Base-by-base conservation (phyloP, 208 protist genomes). In the Crithidia brevicula region DNA sequence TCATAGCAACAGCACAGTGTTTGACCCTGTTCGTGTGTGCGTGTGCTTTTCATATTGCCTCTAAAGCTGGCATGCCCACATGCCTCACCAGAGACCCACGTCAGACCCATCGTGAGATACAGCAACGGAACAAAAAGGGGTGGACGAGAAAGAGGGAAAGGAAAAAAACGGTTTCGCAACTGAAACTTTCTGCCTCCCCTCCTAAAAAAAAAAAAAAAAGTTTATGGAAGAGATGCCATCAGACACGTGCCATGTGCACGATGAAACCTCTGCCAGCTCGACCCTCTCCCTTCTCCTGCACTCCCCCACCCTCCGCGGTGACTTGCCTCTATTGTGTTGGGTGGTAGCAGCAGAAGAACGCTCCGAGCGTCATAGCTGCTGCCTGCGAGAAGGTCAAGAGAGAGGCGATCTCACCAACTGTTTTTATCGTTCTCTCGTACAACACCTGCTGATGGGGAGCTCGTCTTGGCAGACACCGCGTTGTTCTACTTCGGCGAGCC, bases 321-420 rank as follows among this genome's bases (percentile, higher is more conserved):
- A 40, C 40, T 15, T 28, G 51, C 16, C 3, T 25, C 50, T 66
- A n/a, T 58, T 53, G 5, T 34, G 27, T 3, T 73, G 58, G 56
- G 25, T 60, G 13, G 30, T 56, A 5, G 58, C 28, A 1, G 22
- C 22, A 16, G 67, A 73, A 28, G 67, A 73, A 9, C 34, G 11
- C 10, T 11, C 43, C 4, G 49, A 13, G 20, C 56, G 67, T 25
- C 67, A 73, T 20, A 20, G 20, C 2, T 0, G 58, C 18, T 23
- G 22, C 30, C 33, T 52, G 4, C 16, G 15, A 15, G 58, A 73
- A 22, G 0, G 28, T 22, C 23, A 51, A 13, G 58, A 42, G 4
- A 20, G 67, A 46, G 36, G 63, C 10, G 40, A 51, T 6, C 10
- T 52, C 11, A 46, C 15, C 3, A 10, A 23, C 4, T 40, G 3